Evolutionary conservation across 306 rosid genomes (phyloP).

Genomic region (Alnus rubra): DNA sequence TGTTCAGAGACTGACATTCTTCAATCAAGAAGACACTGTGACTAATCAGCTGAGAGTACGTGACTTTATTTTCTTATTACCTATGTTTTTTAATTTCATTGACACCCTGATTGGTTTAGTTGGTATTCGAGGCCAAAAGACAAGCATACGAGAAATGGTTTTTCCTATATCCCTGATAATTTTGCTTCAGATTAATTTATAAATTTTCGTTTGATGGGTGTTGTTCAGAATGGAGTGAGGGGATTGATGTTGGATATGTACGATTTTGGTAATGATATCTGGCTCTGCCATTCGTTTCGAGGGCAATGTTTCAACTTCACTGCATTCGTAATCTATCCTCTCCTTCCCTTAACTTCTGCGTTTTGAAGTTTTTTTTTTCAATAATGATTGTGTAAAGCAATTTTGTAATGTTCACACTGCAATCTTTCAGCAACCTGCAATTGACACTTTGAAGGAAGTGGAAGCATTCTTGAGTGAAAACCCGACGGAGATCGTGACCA

Average conservation of each 20-base stretch:
- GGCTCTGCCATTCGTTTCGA: constrained; percentile 94
- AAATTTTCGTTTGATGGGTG: constrained; percentile 25
- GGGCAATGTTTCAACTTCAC: constrained; percentile 98
- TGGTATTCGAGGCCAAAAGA: constrained; percentile 3
- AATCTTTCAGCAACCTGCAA: constrained; percentile 89
- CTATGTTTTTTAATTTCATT: not conserved
- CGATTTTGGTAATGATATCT: constrained; percentile 79
- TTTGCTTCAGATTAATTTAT: constrained; percentile 22
- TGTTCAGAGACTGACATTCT: constrained; percentile 80
- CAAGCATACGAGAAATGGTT: not conserved
- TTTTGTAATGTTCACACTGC: constrained; percentile 28
- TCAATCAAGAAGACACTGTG: constrained; percentile 90
- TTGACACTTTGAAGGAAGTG: constrained; percentile 84
- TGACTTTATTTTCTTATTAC: constrained; percentile 16
- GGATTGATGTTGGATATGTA: constrained; percentile 99
- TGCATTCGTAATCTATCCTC: constrained; percentile 70
- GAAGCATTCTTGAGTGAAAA: constrained; percentile 73
- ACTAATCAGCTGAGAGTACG: constrained; percentile 80
- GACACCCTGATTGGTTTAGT: not conserved
- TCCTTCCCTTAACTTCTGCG: constrained; percentile 19
- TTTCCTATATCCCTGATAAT: not conserved
- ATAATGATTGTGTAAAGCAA: constrained; percentile 4
- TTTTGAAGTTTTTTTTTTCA: constrained; percentile 18
- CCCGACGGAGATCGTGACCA: constrained; percentile 83
- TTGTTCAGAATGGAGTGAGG: constrained; percentile 87